phyloP scores from a whole-genome alignment of 345 rosid species.

The Populus tremula region DNA sequence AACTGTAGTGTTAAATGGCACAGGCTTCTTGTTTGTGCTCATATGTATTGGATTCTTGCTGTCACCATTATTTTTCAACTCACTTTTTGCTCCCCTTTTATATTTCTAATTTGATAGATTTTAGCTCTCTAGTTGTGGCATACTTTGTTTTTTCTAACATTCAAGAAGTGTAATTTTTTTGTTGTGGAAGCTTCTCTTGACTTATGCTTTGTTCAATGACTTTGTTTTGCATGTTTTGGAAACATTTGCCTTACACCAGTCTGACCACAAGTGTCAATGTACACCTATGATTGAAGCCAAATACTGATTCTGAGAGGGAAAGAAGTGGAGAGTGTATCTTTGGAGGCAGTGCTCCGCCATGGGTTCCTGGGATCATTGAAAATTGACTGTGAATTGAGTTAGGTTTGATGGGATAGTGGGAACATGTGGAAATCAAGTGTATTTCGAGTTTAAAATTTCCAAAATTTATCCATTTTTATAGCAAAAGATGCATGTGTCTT shows the following conservation, averaged over 20 bases:
- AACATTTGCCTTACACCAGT: not conserved
- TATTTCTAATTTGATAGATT: not conserved
- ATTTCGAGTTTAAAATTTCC: not conserved
- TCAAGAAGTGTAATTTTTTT: not conserved
- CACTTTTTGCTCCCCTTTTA: too few species aligned
- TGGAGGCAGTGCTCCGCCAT: not conserved
- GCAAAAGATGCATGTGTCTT: not conserved
- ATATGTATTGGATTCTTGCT: not conserved
- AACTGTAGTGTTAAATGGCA: not conserved
- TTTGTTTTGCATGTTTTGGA: not conserved
- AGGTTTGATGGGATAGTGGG: not conserved
- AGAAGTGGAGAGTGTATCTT: not conserved
- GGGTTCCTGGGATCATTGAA: not conserved
- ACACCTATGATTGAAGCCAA: not conserved
- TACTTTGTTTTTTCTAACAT: not conserved
- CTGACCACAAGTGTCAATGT: not conserved
- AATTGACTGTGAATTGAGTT: not conserved
- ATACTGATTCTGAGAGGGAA: not conserved
- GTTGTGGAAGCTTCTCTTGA: not conserved
- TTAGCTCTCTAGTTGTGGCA: not conserved
- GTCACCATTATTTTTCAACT: not conserved
- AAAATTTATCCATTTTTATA: not conserved
- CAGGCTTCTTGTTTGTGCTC: not conserved
- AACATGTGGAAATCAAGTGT: not conserved
- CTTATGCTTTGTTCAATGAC: not conserved